Evolutionary conservation across 1,284 basidiomycete genomes (phyloP), one percentile per base, ranked within the genome.

Genomic region (Xanthoconium separans): DNA sequence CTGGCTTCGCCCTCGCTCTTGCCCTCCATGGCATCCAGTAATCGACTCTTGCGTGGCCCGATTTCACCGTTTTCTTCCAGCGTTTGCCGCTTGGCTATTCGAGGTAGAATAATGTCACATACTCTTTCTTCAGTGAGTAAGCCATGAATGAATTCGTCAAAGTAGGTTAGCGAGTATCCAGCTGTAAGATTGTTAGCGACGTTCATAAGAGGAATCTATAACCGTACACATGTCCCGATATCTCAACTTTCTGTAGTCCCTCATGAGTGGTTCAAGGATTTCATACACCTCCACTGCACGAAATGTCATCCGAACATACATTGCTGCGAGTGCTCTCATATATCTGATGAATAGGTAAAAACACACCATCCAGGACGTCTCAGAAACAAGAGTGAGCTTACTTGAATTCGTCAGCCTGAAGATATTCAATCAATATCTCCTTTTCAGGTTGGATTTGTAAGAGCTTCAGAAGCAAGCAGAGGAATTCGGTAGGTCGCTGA

Each of bases 351-450:
- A 22, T 27, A 13, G 13, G 39, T 60, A 49, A 55, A 12, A 4
- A 53, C 12, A 30, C 46, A 31, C 2, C 52, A 37, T 29, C 43
- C n/a, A 39, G 39, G 6, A 29, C 46, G 51, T 24, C 22, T 24
- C 22, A 48, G 34, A 22, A 50, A 40, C 20, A 47, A 30, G 15
- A 6, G 39, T 11, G n/a, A 12, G 79, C 89, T 61, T 65, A 96
- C 95, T 99, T 99, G 82, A 98, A 98, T 69, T 99, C 96, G 57
- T 96, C 93, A 3, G 93, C 94, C 56, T 88, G 84, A 20, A 99
- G 77, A 69, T 99, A 99, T 66, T 98, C 97, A 6, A 97, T 75
- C 45, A 99, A 71, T 57, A 99, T 98, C 71, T 96, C 93, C 69
- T 94, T 94, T 73, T 98, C 93, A 1, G 97, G 97, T 68, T 99